Conservation (phyloP, 176 grass and related monocot genomes). For the Tuctoria greenei region DNA sequence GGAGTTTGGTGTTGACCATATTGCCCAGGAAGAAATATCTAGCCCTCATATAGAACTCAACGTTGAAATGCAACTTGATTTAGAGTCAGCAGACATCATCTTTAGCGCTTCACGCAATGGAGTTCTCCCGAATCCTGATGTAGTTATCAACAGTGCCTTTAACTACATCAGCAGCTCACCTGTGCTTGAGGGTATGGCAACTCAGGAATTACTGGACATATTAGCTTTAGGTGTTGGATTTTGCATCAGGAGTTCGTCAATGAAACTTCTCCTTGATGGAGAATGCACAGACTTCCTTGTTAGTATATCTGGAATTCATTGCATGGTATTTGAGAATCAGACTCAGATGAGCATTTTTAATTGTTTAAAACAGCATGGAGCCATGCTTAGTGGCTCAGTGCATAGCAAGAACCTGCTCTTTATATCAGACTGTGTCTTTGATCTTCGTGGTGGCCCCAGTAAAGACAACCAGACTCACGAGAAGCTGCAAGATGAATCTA, state of each 20-base stretch:
- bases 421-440: conserved; percentile 50
- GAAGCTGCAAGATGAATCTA: conserved; percentile 30
- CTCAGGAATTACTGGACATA: conserved; percentile 39
- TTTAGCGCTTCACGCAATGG: conserved; percentile 49
- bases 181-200: conserved; percentile 26
- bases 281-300: conserved; percentile 41
- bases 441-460: conserved; percentile 40
- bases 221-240: conserved; percentile 57
- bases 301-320: conserved; percentile 57
- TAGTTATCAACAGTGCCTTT: conserved; percentile 28
- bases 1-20: conserved; percentile 27
- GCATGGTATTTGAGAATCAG: conserved; percentile 50
- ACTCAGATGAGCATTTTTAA: conserved; percentile 21
- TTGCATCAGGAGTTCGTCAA: conserved; percentile 50
- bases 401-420: conserved; percentile 53
- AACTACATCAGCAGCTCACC: conserved; percentile 41
- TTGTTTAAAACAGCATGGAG: conserved; percentile 30
- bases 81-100: conserved; percentile 55
- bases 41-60: conserved; percentile 35
- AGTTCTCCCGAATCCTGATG: conserved; percentile 29
- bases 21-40: conserved; percentile 24
- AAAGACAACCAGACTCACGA: conserved; percentile 24
- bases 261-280: conserved; percentile 54
- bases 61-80: conserved; percentile 55
- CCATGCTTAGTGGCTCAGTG: conserved; percentile 7